phyloP scores from a whole-genome alignment of 2,329 filamentous ascomycete genomes.

The Leptodontidium sp. region DNA sequence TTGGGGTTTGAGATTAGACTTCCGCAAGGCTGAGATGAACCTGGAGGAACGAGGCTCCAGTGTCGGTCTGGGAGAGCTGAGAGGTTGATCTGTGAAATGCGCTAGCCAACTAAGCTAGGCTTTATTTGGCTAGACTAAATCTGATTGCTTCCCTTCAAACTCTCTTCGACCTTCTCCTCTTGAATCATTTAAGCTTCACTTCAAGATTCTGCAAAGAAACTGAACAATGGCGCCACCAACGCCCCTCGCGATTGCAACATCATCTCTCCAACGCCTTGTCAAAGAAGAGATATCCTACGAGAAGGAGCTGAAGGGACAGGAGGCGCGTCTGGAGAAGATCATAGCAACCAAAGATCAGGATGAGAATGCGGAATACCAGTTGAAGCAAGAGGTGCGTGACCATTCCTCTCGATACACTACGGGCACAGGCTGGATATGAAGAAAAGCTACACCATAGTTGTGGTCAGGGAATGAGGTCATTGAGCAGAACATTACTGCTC shows the following conservation, averaged over 20 bases:
- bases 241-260: conserved; percentile 79
- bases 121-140: neutral
- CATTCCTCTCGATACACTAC: neutral
- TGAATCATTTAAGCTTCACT: neutral
- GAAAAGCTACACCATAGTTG: too few relatives aligned
- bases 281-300: conserved; percentile 94
- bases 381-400: conserved; percentile 83
- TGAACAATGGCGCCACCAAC: conserved; percentile 34
- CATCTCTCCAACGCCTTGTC: conserved; percentile 81
- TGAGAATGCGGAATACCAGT: conserved; percentile 77
- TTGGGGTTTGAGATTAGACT: neutral
- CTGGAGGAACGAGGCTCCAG: neutral
- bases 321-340: conserved; percentile 71
- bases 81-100: conserved; percentile 1
- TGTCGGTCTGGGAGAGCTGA: too few relatives aligned
- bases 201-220: neutral
- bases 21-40: neutral
- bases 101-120: neutral
- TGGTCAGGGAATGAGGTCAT: neutral
- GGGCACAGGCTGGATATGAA: too few relatives aligned
- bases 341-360: conserved; percentile 59
- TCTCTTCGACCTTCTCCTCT: neutral
- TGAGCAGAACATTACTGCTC: neutral
- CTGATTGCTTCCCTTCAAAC: neutral
- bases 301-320: conserved; percentile 81